Evolutionary conservation across 345 rosid species (phyloP), one percentile per base, ranked within the genome.

Genomic region (Theobroma cacao): DNA sequence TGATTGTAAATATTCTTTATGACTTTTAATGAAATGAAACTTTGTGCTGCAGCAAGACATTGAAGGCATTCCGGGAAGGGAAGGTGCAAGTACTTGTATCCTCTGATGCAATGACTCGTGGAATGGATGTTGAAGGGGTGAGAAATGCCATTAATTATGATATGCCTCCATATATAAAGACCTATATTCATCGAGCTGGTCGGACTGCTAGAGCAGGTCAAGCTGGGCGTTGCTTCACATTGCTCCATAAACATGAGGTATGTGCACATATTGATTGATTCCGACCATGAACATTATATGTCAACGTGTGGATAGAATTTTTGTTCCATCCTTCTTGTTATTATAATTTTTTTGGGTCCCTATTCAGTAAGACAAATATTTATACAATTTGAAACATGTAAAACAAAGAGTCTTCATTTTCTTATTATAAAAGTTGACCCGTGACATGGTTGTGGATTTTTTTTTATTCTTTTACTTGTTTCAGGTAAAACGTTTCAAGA

Each of bases 201-300:
- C 90, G 95, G 63, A 96, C 99, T 52, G 97, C 99, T 71, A 90
- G 99, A 90, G 98, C 98, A 80, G 95, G 95, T 61, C 93, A 84
- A 87, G 78, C 88, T 68, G 99, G 98, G 9, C 85, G 89, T 76
- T 94, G 98, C 86, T 90, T 94, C 87, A 96, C 98, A 65, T 84
- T 96, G 88, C 75, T 96, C 75, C 89, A 84, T 81, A 83, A 78
- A 71, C 82, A 83, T 75, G 97, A 94, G 36, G 73, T 69, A 69
- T 5, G 38, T 69, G 58, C 28, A 45, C 20, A 28, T 69, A 28
- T 47, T 10, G 1, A 3, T 45, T 69, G 74, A 56, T 69, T 45
- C 72, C 15, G 43, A 22, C 53, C n/a, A 8, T 24, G n/a, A 18
- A 13, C 4, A 43, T 68, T 45, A 45, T 28, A 45, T 28, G 3